Base-by-base conservation (phyloP, 495 filamentous ascomycete species). In the Penicillium coprophilum region DNA sequence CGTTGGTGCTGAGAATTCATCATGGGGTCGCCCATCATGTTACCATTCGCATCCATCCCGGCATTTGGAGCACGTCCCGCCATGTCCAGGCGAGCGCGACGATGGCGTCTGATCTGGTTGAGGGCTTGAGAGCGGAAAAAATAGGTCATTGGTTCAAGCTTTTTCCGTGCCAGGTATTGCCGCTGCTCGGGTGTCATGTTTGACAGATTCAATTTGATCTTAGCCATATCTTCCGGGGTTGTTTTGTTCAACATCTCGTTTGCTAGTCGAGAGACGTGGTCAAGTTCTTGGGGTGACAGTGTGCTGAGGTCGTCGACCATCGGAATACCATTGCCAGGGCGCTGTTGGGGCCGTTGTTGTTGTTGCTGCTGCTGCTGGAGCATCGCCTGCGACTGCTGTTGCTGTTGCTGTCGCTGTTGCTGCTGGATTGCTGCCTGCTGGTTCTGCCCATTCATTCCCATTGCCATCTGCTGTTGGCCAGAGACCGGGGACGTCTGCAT, bases 401-500 rank as follows among this genome's bases (percentile, higher is more conserved):
- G 64, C 40, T 73, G 69, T 36, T 56, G 65, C 11, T 50, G n/a
- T n/a, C n/a, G 48, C 21, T 53, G 64, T 46, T 64, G 71, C 23
- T 65, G 71, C 30, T 67, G 64, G 46, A 72, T 66, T 11, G 69
- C 64, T 31, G 64, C 63, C 54, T 74, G 78, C 56, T 70, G 78
- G 51, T 57, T 76, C 23, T 70, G 65, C 20, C 73, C 70, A 47
- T 75, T 77, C 68, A 78, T 78, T 19, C 71, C 75, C 76, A 77
- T 77, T 32, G 61, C 58, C 68, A 76, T 72, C 24, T 69, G 71
- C 44, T 75, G 74, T 50, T 74, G 77, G 32, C 64, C 69, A 4
- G 77, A 70, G 36, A 83, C 71, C 3, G 77, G 77, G 8, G 81
- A 82, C 0, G 78, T 61, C 55, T 83, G 81, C 72, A 85, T 76